Evolutionary conservation across 2,329 filamentous ascomycete genomes (phyloP), one percentile per base, ranked within the genome.

Genomic region (Apiospora koreana): DNA sequence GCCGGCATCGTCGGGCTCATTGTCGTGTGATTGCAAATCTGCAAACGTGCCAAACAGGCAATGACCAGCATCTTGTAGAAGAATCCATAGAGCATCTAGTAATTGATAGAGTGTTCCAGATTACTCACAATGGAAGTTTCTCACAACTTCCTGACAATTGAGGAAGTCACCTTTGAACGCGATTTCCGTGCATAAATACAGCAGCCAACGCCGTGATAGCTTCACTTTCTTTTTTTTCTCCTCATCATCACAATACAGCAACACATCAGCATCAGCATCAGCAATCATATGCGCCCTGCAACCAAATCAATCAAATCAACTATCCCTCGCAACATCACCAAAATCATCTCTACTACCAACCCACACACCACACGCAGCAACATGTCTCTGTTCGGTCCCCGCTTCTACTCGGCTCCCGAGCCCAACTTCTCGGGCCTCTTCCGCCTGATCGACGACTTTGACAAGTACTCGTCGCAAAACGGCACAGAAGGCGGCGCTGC

Each of bases 361-460:
- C 48, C 67, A 67, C 69, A 71, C 69, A 75, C 73, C 69, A 75
- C 70, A 76, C 66, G 71, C 62, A 43, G 70, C 65, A 58, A 82
- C 89, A 80, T 79, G 91, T 91, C 88, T 86, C 88, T 90, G 83
- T 90, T 90, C 83, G 84, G 86, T 71, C 84, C 85, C 79, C 82
- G 82, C 77, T 81, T 86, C 76, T 84, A 87, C 83, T 80, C 83
- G 77, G 69, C 72, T 67, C 74, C 81, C 72, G 82, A 86, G 78
- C 77, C 84, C 74, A 86, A 85, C 79, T 88, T 89, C 80, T 85
- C 84, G 46, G 86, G 88, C 69, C 86, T 91, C 77, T 90, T 91
- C 85, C 88, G 88, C 71, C 85, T 91, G 71, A 86, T 91, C 67
- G 88, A 91, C 75, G 88, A 91, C 80, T 90, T 88, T 74, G 88